Evolutionary conservation across 805 yeast genomes (phyloP).

Genomic region (Millerago galiae): DNA sequence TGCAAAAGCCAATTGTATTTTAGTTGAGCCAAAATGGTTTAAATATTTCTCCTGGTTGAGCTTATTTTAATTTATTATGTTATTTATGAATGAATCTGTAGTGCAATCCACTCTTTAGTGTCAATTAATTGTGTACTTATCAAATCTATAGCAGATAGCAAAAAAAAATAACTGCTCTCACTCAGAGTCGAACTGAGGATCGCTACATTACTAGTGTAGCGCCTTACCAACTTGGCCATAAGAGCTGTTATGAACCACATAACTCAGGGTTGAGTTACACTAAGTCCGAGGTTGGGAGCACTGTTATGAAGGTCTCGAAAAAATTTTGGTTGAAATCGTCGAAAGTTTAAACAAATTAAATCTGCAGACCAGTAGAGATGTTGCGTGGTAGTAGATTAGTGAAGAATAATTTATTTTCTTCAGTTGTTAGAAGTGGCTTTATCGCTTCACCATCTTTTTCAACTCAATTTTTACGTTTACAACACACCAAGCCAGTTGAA

Average conservation of each 20-base stretch:
- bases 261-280: background rate
- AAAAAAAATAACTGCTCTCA: slow-evolving; percentile 41
- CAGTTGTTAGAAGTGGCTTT: background rate
- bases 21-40: slow-evolving; percentile 89
- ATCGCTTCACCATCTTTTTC: background rate
- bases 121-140: no score
- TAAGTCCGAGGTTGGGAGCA: no score
- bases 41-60: slow-evolving; percentile 56
- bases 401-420: background rate
- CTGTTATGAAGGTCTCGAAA: no score
- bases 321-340: no score
- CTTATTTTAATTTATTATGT: slow-evolving; percentile 22
- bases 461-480: background rate
- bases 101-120: background rate
- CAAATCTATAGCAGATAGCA: background rate
- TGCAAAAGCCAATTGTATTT: slow-evolving; percentile 61
- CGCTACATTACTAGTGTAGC: slow-evolving; percentile 80
- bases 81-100: background rate
- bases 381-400: background rate
- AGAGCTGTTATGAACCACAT: slow-evolving; percentile 26
- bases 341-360: no score
- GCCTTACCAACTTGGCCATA: slow-evolving; percentile 70
- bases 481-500: background rate
- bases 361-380: background rate
- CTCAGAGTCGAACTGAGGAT: slow-evolving; percentile 75